Evolutionary conservation across 306 rosid species (phyloP).

Genomic region (Lathyrus sativus): DNA sequence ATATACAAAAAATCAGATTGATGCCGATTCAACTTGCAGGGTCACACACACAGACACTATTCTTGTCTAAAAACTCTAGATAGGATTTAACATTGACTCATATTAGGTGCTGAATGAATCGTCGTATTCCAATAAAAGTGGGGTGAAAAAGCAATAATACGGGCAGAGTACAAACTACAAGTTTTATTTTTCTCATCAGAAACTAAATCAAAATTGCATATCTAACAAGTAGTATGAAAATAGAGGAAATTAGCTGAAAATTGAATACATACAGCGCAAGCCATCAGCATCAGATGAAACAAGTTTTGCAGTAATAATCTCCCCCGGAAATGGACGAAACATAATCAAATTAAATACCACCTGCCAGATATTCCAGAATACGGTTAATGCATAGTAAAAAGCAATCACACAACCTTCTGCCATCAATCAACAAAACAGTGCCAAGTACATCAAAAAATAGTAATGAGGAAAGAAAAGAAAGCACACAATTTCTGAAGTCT

Average conservation of each 20-base stretch:
- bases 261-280: slow-evolving; percentile 52
- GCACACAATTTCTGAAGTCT: neutral
- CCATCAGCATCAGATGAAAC: slow-evolving; percentile 59
- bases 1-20: slow-evolving; percentile 7
- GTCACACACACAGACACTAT: neutral
- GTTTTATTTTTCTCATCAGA: slow-evolving; percentile 4
- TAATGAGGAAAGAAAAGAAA: neutral
- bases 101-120: neutral
- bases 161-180: neutral
- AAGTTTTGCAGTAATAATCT: slow-evolving; percentile 65
- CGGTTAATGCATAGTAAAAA: slow-evolving; percentile 17
- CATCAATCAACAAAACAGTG: slow-evolving; percentile 2
- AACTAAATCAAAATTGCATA: slow-evolving; percentile 14
- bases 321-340: slow-evolving; percentile 82
- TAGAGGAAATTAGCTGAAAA: slow-evolving; percentile 27
- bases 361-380: slow-evolving; percentile 49
- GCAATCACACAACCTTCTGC: slow-evolving; percentile 6
- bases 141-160: neutral
- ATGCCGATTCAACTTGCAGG: slow-evolving; percentile 17
- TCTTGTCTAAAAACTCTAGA: slow-evolving; percentile 19
- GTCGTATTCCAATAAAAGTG: neutral
- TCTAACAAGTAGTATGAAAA: slow-evolving; percentile 17
- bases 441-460: slow-evolving; percentile 3
- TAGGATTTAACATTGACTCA: neutral
- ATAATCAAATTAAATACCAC: slow-evolving; percentile 63